Base-by-base conservation (phyloP, 2,329 filamentous ascomycete genomes). In the Phialemoniopsis sp. region DNA sequence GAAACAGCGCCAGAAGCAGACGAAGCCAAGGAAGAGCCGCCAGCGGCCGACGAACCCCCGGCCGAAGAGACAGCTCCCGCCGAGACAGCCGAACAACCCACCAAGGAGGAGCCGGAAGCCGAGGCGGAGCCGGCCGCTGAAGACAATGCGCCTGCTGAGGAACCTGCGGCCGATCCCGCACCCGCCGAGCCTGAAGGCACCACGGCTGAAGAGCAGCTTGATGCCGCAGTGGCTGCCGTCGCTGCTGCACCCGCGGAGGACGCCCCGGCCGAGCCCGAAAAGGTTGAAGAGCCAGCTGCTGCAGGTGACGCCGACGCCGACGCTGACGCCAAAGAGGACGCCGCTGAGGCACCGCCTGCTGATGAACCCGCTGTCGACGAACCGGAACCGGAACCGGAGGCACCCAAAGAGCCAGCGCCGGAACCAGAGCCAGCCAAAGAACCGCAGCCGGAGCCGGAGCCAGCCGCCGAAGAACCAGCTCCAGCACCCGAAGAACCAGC, bases 401-500 rank as follows among this genome's bases (percentile, higher is more conserved):
- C 16, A 2, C 5, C 38, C n/a, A 32, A 45, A n/a, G 40, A 42
- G 30, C 16, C 28, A 13, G 13, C 29, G 5, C 21, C 21, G 21
- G 21, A 6, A 26, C 21, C 21, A 10, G 21, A 26, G 21, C 21
- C 21, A 26, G 21, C 21, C 21, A 10, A 26, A 10, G 21, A 26
- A 26, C 6, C 21, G 12, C n/a, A n/a, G n/a, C 17, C 35, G 10
- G 42, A 40, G 19, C 37, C 26, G 15, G 45, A 41, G 15, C 21
- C 39, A 15, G 30, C 34, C 5, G 28, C 13, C 13, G 39, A 41
- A 13, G 46, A 54, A 10, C n/a, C n/a, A n/a, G 50, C 45, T 46
- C 51, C 55, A 28, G 50, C n/a, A n/a, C n/a, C 46, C 33, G 51
- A 56, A 15, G 51, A 50, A 0, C 51, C 49, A 15, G 7, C 29